Percentiles rank a stretch among this genome's conserved stretches.
Conservation (phyloP, 116 monocot genomes). For the Papilionanthe hybrid region DNA sequence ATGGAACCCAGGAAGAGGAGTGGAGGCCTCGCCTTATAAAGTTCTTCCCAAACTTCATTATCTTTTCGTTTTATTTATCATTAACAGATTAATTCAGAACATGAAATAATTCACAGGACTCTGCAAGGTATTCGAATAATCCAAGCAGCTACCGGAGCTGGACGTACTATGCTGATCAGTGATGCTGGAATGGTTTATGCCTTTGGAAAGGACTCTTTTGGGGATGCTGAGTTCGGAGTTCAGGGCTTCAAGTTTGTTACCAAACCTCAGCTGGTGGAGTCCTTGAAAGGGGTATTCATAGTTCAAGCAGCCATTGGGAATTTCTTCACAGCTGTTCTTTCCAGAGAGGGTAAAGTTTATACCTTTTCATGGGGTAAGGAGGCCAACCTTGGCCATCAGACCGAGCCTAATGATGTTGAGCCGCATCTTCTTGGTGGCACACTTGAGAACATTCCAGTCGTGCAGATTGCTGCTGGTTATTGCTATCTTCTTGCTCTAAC, state of each 20-base stretch:
- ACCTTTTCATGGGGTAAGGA: conserved; percentile 95
- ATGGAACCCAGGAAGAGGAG: conserved; percentile 78
- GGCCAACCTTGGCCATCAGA: conserved; percentile 73
- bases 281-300: conserved; percentile 63
- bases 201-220: conserved; percentile 85
- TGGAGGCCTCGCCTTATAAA: conserved; percentile 80
- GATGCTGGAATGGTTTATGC: conserved; percentile 81
- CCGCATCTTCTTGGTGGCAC: conserved; percentile 63
- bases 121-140: conserved; percentile 88
- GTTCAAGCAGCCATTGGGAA: conserved; percentile 93
- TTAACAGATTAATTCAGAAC: conserved; percentile 12
- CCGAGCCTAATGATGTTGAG: conserved; percentile 62
- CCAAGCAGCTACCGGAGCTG: conserved; percentile 83
- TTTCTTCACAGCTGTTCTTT: conserved; percentile 91
- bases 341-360: conserved; percentile 85
- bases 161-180: conserved; percentile 85
- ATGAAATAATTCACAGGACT: conserved; percentile 48
- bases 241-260: conserved; percentile 59
- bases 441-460: conserved; percentile 75
- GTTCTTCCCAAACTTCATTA: conserved; percentile 28
- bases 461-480: conserved; percentile 98
- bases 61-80: neutral
- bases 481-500: conserved; percentile 86
- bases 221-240: conserved; percentile 63
- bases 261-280: conserved; percentile 64